Conservation (phyloP, 2,329 filamentous ascomycete genomes). For the Elsinoe ampelina region DNA sequence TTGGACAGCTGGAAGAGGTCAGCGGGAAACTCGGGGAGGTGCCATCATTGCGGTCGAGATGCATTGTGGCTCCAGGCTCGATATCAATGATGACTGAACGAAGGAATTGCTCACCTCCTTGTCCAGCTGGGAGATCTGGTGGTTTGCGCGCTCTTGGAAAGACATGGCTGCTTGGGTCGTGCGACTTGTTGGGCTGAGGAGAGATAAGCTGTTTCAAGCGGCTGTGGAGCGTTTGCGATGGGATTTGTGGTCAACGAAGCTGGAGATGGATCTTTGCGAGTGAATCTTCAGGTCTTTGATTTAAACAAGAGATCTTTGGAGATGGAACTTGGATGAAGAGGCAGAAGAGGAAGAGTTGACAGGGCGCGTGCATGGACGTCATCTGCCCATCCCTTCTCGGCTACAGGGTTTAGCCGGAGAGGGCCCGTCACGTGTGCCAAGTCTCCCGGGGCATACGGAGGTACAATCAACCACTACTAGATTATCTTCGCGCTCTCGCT, state of each 20-base stretch:
- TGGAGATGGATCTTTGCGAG: not conserved
- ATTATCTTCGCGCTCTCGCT: too few species aligned
- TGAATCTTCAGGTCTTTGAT: not conserved
- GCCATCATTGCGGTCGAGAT: not conserved
- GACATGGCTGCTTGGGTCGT: constrained; percentile 47
- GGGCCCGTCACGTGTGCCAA: too few species aligned
- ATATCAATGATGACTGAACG: not conserved
- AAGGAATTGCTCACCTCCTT: constrained; percentile 55
- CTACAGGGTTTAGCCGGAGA: too few species aligned
- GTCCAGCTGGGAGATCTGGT: constrained; percentile 71
- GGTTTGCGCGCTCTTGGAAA: constrained; percentile 66
- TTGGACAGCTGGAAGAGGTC: constrained; percentile 59
- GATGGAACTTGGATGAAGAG: not conserved
- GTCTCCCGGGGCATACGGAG: too few species aligned
- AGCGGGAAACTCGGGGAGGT: constrained; percentile 11
- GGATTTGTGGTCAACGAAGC: constrained; percentile 1
- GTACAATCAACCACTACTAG: too few species aligned
- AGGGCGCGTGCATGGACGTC: not conserved
- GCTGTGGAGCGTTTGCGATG: not conserved
- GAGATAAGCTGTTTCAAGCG: constrained; percentile 10
- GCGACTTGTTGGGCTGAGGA: not conserved
- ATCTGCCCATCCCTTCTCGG: not conserved
- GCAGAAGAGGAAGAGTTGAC: not conserved
- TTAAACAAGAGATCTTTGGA: not conserved
- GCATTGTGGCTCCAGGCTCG: constrained; percentile 8